Base-by-base conservation (phyloP, 805 yeast species). In the Groenewaldozyma tartarivorans region DNA sequence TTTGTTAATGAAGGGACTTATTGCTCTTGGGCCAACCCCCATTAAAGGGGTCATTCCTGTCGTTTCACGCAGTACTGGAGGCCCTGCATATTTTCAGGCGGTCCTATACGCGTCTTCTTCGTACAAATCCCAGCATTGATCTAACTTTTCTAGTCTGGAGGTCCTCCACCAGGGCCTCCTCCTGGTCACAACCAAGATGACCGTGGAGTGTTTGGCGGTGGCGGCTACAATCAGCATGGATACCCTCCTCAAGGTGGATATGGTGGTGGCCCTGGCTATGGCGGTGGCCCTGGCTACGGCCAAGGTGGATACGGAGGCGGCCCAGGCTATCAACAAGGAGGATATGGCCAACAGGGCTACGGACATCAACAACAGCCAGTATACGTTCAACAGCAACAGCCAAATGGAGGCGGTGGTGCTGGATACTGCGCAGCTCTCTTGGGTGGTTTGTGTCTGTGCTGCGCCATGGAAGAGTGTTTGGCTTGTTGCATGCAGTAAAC, bases 361-460 rank as follows among this genome's bases (percentile, higher is more conserved):
- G 40, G 40, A 13, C 44, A 41, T 22, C 62, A 59, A 50, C 62
- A 53, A 45, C 62, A 57, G 54, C 63, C 62, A 6, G 57, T 56
- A 17, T 60, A 60, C 40, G 62, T 55, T 9, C 62, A 58, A 43
- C 55, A 53, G 44, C 56, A 52, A 43, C 57, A 48, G 33, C 56
- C 39, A 19, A 39, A 43, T 16, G 37, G 45, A 3, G 49, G 52
- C 35, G 36, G 39, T 30, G 54, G 51, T 17, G 15, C 42, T 4
- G 55, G 57, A 30, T 55, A 49, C 44, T 53, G 55, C 33, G 53
- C 46, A 2, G 53, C 54, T 36, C 46, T 47, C 46, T 45, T 50
- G n/a, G 52, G 44, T 3, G 45, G 46, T n/a, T 27, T 47, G 35
- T 49, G 53, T 39, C 16, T 47, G 40, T 49, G 53, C 33, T 49